A percentile compares a stretch with the other conserved stretches of the same genome.
Evolutionary conservation across 768 basidiomycete species (phyloP).

Genomic region (Auriscalpium microsporum): DNA sequence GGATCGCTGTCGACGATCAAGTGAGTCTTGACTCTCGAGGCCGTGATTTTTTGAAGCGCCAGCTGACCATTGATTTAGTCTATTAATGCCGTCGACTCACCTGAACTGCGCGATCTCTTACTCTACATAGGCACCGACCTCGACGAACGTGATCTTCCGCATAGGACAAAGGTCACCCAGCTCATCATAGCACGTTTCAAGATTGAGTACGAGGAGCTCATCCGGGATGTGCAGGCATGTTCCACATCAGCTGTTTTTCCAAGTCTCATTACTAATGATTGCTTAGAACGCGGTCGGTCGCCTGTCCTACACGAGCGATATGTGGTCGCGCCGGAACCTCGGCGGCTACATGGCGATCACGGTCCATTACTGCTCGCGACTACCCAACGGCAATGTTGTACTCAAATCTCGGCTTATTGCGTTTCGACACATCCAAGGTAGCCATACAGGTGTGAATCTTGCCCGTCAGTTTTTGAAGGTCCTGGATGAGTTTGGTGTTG

Average conservation of each 20-base stretch:
- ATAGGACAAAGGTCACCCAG: slow-evolving; percentile 24
- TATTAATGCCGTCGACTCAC: slow-evolving; percentile 28
- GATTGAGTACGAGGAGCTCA: slow-evolving; percentile 15
- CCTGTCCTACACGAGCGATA: slow-evolving; percentile 3
- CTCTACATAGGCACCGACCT: slow-evolving; percentile 20
- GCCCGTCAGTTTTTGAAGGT: neutral
- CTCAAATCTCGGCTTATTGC: slow-evolving; percentile 21
- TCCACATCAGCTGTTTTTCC: neutral
- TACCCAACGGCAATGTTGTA: slow-evolving; percentile 13
- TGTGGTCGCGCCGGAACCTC: slow-evolving; percentile 2
- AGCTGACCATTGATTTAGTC: slow-evolving; percentile 20
- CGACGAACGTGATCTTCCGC: slow-evolving; percentile 27
- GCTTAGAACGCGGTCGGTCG: no score
- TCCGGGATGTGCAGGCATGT: slow-evolving; percentile 20
- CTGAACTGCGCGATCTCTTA: slow-evolving; percentile 25
- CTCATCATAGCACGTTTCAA: slow-evolving; percentile 21
- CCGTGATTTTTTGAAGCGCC: neutral
- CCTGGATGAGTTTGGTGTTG: neutral
- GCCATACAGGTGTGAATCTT: slow-evolving; percentile 16
- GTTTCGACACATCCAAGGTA: slow-evolving; percentile 24
- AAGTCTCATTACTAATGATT: no score
- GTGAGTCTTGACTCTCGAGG: slow-evolving; percentile 16
- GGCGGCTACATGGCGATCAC: slow-evolving; percentile 5
- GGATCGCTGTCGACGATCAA: slow-evolving; percentile 26
- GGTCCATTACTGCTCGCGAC: slow-evolving; percentile 3